A percentile compares a stretch with the other conserved stretches of the same genome.
These are phyloP conservation scores for Fraxinus velutina DNA, from an alignment of 305 asterid species.

Conservation along the genomic window DNA sequence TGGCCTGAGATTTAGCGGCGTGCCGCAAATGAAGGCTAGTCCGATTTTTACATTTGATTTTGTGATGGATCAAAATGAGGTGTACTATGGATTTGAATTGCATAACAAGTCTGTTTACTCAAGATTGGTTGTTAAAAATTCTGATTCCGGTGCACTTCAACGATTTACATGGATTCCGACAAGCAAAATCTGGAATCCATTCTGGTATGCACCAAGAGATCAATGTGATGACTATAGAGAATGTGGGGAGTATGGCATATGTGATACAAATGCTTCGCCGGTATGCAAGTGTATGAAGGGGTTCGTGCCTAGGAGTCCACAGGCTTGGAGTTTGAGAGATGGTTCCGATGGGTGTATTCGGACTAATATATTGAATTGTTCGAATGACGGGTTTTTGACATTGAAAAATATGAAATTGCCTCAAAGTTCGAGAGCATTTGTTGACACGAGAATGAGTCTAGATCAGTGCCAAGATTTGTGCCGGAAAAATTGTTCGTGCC, in stretches of 20 bases:
- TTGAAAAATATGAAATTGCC: conserved; percentile 70
- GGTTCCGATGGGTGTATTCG: conserved; percentile 78
- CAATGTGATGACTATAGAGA: conserved; percentile 69
- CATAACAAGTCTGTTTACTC: conserved; percentile 54
- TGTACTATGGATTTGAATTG: conserved; percentile 42
- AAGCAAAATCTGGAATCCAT: conserved; percentile 46
- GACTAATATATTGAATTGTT: conserved; percentile 40
- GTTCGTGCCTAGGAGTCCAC: conserved; percentile 50
- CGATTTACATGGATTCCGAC: conserved; percentile 63
- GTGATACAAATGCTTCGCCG: conserved; percentile 69
- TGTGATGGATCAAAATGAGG: conserved; percentile 33
- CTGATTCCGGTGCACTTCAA: conserved; percentile 41
- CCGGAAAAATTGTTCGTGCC: conserved; percentile 57
- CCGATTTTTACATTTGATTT: conserved; percentile 43
- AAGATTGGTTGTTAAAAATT: conserved; percentile 34
- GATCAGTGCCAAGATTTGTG: conserved; percentile 54
- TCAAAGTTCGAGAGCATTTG: conserved; percentile 49
- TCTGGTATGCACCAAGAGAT: conserved; percentile 77
- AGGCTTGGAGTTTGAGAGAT: conserved; percentile 69
- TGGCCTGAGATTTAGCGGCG: conserved; percentile 83
- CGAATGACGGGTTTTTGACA: conserved; percentile 43
- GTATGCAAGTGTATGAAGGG: conserved; percentile 66
- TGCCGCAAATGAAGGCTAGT: conserved; percentile 71
- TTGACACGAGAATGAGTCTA: conserved; percentile 38
- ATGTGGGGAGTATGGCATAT: conserved; percentile 71